Percentiles rank a stretch among this genome's conserved stretches.
phyloP scores from a whole-genome alignment of 805 yeast genomes.

The Metschnikowia hibisci region DNA sequence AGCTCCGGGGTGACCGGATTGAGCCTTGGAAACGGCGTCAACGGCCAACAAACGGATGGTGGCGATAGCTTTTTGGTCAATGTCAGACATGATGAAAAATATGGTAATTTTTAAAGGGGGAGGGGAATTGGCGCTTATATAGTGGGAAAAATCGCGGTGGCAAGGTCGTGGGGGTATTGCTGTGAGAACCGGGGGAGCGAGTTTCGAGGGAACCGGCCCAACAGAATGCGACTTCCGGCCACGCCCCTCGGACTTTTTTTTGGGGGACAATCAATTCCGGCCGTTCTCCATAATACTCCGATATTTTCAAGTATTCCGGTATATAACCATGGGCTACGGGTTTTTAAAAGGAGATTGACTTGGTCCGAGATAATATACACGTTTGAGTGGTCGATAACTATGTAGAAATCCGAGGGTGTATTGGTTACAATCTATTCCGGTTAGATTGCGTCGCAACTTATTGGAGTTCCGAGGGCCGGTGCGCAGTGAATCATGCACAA shows the following conservation, averaged over 20 bases:
- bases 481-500: too few species aligned
- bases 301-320: neutral
- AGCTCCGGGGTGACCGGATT: slow-evolving; percentile 99
- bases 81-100: slow-evolving; percentile 23
- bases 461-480: too few species aligned
- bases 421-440: too few species aligned
- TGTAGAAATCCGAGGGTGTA: too few species aligned
- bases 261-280: too few species aligned
- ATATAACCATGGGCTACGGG: neutral
- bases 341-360: too few species aligned
- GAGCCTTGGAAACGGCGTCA: slow-evolving; percentile 82
- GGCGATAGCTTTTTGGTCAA: slow-evolving; percentile 73
- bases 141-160: slow-evolving; percentile 3
- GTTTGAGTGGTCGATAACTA: too few species aligned
- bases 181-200: slow-evolving; percentile 5
- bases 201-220: slow-evolving; percentile 1
- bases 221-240: slow-evolving; percentile 3
- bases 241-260: neutral
- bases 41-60: slow-evolving; percentile 88
- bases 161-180: slow-evolving; percentile 8
- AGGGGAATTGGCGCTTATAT: slow-evolving; percentile 6
- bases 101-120: neutral
- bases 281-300: too few species aligned
- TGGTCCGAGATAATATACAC: too few species aligned
- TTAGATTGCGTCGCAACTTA: too few species aligned